Evolutionary conservation across 352 stramenopile genomes (phyloP), one percentile per base, ranked within the genome.

Genomic region (Aphanomyces astaci): DNA sequence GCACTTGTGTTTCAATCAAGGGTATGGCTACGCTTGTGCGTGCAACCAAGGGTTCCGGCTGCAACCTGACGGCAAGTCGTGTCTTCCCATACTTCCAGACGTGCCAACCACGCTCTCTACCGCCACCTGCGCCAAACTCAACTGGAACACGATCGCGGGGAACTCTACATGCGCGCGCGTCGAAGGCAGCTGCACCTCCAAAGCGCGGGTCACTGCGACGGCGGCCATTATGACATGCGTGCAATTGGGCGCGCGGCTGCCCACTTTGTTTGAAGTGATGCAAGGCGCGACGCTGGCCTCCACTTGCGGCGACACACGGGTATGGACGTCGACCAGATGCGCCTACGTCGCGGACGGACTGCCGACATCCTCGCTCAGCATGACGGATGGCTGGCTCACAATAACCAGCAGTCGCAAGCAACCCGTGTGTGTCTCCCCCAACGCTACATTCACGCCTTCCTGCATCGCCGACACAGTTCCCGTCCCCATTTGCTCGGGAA

Each of bases 1-100:
- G 22, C 51, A 59, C 13, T 10, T 59, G 19, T 59, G 51, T 27
- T 24, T 59, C 51, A 59, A 59, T 30, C 51, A 59, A 59, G 31
- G 31, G 13, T 59, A 39, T 10, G 51, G 51, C 51, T 59, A 39
- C 27, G 51, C 51, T 2, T 59, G 51, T n/a, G 27, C 51, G 2
- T 59, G 51, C 51, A 39, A 39, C 51, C 5, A 25, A 1, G 51
- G 51, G 24, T 59, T 39, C 10, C 2, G 22, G 1, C 51, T 59
- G 22, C 19, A 25, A n/a, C 24, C 24, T 4, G 51, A 59, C 51
- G 51, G 51, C 51, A 31, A 22, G 11, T 24, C 19, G 2, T 59
- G 51, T 39, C 10, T 13, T 32, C 51, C 51, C 1, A 10, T 27
- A 27, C 24, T 19, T n/a, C n/a, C n/a, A n/a, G n/a, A n/a, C n/a